Evolutionary conservation across 2,329 filamentous ascomycete species (phyloP).

Genomic region (Clarireedia homoeocarpa): DNA sequence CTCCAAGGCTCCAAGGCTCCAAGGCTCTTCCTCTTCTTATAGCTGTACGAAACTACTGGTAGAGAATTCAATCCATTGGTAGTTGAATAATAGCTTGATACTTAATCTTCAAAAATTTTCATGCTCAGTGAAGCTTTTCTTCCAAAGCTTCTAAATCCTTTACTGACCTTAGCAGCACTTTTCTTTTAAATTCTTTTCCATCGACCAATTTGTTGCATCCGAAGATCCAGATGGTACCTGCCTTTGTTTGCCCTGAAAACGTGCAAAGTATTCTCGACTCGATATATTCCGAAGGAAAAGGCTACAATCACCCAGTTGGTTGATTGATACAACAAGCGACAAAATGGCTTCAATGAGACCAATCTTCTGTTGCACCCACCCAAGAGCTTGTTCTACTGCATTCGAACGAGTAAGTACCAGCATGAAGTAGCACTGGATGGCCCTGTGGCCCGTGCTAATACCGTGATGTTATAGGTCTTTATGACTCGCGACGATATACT

Average conservation of each 20-base stretch:
- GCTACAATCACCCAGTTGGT: neutral
- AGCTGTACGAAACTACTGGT: too few species aligned
- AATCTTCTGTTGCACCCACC: slow-evolving; percentile 91
- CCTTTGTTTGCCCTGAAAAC: slow-evolving; percentile 6
- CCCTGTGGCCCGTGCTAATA: slow-evolving; percentile 7
- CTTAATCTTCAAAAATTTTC: too few species aligned
- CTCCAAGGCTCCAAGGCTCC: too few species aligned
- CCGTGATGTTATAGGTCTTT: slow-evolving; percentile 62
- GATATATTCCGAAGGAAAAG: neutral
- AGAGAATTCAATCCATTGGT: too few species aligned
- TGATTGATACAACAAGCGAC: slow-evolving; percentile 10
- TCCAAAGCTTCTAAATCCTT: neutral
- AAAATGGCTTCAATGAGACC: slow-evolving; percentile 64
- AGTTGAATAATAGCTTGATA: too few species aligned
- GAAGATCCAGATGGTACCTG: neutral
- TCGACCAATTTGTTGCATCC: neutral
- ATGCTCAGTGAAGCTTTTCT: neutral
- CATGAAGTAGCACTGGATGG: neutral
- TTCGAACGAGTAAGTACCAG: slow-evolving; percentile 70
- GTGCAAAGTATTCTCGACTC: neutral
- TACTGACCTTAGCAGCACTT: neutral
- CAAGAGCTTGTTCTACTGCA: slow-evolving; percentile 89
- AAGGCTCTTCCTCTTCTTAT: too few species aligned
- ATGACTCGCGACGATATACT: slow-evolving; percentile 85
- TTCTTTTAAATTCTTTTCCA: neutral